phyloP scores from a whole-genome alignment of 2,329 filamentous ascomycete species.

The Geosmithia flava region DNA sequence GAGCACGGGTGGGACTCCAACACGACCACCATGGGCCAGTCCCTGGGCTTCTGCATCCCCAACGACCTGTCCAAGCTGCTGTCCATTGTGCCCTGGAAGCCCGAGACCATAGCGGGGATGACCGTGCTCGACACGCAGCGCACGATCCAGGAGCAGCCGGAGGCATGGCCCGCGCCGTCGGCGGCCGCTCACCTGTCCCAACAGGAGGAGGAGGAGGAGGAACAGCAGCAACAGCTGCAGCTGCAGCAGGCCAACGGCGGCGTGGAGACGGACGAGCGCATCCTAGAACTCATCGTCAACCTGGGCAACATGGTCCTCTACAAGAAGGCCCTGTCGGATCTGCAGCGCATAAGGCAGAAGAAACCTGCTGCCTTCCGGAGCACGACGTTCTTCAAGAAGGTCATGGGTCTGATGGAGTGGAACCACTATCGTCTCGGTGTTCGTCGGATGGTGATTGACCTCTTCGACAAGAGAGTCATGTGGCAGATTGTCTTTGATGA shows the following conservation, averaged over 20 bases:
- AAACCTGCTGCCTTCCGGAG: conserved; percentile 66
- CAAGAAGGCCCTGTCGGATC: conserved; percentile 72
- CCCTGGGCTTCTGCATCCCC: conserved; percentile 80
- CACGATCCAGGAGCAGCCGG: conserved; percentile 33
- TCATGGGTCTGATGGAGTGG: conserved; percentile 73
- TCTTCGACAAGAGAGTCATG: conserved; percentile 87
- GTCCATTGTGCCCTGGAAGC: conserved; percentile 50
- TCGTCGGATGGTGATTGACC: conserved; percentile 79
- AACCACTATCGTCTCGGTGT: conserved; percentile 84
- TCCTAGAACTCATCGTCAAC: conserved; percentile 75
- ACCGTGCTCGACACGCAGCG: conserved; percentile 37
- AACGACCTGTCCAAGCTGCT: conserved; percentile 67
- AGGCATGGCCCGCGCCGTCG: conserved; percentile 19
- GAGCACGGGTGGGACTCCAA: conserved; percentile 91
- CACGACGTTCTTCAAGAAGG: conserved; percentile 68
- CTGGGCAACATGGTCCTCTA: conserved; percentile 88
- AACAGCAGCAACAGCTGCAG: conserved; percentile 28
- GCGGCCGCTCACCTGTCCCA: too few relatives aligned
- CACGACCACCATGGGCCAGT: conserved; percentile 69
- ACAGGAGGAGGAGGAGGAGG: conserved; percentile 13
- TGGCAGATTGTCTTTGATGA: conserved; percentile 67
- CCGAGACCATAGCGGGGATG: conserved; percentile 34
- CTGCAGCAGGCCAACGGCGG: conserved; percentile 37
- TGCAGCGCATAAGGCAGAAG: conserved; percentile 66
- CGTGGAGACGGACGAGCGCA: conserved; percentile 54